Evolutionary conservation across 2,329 filamentous ascomycete species (phyloP), one percentile per base, ranked within the genome.

Genomic region (Scytalidium lignicola): DNA sequence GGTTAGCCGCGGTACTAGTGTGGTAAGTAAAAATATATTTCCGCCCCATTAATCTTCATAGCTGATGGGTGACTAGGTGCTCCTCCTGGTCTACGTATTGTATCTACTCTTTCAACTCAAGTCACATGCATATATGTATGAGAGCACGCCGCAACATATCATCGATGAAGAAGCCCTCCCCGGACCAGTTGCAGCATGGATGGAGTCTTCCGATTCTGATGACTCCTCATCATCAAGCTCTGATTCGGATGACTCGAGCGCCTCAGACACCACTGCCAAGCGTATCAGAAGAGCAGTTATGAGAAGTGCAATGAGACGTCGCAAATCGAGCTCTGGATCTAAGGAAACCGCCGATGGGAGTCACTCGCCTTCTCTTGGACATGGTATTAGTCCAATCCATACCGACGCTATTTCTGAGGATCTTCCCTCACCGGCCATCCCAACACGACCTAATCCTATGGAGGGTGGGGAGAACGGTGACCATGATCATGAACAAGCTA

Each of bases 91-190:
- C 10, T 96, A 96, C 65, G 70, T 83, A 42, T 71, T 95, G 17
- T 96, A 95, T 63, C 79, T 96, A 28, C 64, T 95, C 18, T 96
- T 96, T 69, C 90, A 95, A 71, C 80, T 96, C 52, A 95, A 95
- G 69, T 93, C 90, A 1, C 90, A 96, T 64, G 80, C 88, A 8
- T 95, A 95, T 70, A 83, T 96, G 73, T 95, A 96, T 59, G 87
- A 90, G 67, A 93, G 90, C 57, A 96, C 88, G 4, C 91, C 91
- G 9, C 90, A 96, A 69, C 85, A 91, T 59, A 86, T 95, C 52
- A 93, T 96, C 55, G 91, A 96, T 58, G 90, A 93, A 60, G 91
- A 96, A 65, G 85, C 89, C 0, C 86, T 89, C 42, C 91, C 91
- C 19, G 91, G 91, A 55, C 85, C 93, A 1, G 78, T 91, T 12